Base-by-base conservation (phyloP, 441 rosid species). In the Omphalea diandra region DNA sequence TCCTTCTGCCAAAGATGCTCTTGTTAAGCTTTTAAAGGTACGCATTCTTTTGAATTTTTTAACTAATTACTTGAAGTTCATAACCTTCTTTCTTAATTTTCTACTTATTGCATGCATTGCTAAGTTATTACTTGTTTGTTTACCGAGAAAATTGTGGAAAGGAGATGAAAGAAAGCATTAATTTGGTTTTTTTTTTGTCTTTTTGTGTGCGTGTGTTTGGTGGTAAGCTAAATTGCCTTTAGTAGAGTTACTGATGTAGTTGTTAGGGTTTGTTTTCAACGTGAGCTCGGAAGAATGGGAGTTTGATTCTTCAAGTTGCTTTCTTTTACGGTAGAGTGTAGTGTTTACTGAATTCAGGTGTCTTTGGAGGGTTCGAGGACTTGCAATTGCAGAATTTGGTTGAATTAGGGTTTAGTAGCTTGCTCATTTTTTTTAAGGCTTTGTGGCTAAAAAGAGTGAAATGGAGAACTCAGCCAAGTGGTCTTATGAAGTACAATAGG, bases 21-120 rank as follows among this genome's bases (percentile, higher is more conserved):
- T 96, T 72, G 78, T 88, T 67, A 91, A 90, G 88, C 97, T 96
- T 71, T 81, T 93, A 22, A 87, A 93, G 99, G 99, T 86, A 71
- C 31, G 68, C 79, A 77, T 69, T 83, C 66, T 40, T 24, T 38
- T 18, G 11, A 33, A 65, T 68, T 75, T 38, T n/a, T 62, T 18
- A 35, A 18, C 32, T 20, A 56, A 22, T 76, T 61, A 8, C 32
- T 69, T 40, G 7, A 20, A 65, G 38, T 63, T 32, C 29, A 46
- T 35, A 5, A 44, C 47, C 56, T 69, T 46, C 41, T n/a, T 71
- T n/a, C n/a, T n/a, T n/a, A n/a, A n/a, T n/a, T n/a, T n/a, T n/a
- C n/a, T n/a, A n/a, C n/a, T n/a, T n/a, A n/a, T n/a, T n/a, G n/a
- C n/a, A n/a, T n/a, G n/a, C n/a, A n/a, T n/a, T n/a, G n/a, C n/a